These are phyloP conservation scores for Cladosporium colombiae DNA, from an alignment of 2,329 filamentous ascomycete genomes.

Conservation along the genomic window DNA sequence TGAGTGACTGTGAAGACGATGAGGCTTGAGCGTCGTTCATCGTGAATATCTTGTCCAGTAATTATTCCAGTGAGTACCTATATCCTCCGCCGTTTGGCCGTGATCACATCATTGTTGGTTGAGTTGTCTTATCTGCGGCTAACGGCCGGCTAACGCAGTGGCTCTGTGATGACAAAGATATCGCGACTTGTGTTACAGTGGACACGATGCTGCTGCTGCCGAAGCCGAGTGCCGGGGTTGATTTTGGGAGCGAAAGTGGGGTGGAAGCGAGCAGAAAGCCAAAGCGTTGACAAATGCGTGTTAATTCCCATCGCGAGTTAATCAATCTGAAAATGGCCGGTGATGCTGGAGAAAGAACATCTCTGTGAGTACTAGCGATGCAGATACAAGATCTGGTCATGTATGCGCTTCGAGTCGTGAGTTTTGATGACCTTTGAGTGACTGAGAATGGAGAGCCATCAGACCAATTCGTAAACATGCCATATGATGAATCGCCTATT, in stretches of 20 bases:
- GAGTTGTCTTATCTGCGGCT: not conserved
- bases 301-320: not conserved
- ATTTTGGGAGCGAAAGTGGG: not conserved
- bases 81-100: not conserved
- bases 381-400: not conserved
- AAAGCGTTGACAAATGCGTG: not conserved
- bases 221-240: not conserved
- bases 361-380: not conserved
- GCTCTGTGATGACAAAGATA: not conserved
- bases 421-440: not conserved
- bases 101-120: not conserved
- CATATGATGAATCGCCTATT: constrained; percentile 3
- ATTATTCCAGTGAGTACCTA: constrained; percentile 23
- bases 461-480: not conserved
- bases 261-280: not conserved
- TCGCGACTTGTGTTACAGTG: not conserved
- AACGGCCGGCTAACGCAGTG: not conserved
- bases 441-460: not conserved
- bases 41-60: not conserved
- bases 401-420: not conserved
- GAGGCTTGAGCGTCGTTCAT: constrained; percentile 3
- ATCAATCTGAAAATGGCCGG: not conserved
- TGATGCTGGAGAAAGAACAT: not conserved
- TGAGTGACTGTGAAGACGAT: constrained; percentile 7
- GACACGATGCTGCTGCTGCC: not conserved